Evolutionary conservation across 768 basidiomycete genomes (phyloP), one percentile per base, ranked within the genome.

Genomic region (Tephrocybe sp.): DNA sequence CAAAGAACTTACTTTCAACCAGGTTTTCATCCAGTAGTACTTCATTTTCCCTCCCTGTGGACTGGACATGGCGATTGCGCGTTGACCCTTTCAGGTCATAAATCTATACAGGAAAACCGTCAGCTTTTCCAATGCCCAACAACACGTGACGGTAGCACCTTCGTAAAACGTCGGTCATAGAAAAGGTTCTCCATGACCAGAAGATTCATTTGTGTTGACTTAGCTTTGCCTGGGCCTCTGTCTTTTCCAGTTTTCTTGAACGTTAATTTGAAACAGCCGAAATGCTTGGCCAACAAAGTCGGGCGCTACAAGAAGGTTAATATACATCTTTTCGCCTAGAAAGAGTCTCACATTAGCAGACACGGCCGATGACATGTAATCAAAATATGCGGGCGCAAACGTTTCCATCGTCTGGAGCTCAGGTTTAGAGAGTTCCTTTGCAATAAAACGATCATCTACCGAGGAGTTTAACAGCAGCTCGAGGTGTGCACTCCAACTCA

Each of bases 111-210:
- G 30, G 35, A 16, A 30, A 31, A 32, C 46, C 16, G 2, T 42
- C 35, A 26, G 36, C 39, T 5, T 32, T 11, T 5, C 8, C 5
- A 48, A 20, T 22, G 31, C 1, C 3, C 11, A n/a, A 16, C 22
- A 9, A 3, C n/a, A 43, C 13, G 10, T 20, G 31, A 12, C 19
- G 17, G 32, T 12, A 34, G n/a, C 60, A 91, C 92, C 78, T 88
- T 92, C 3, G 87, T 84, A 61, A 98, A 96, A 10, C 87, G 82
- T 49, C 91, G 80, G 56, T 95, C 91, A 66, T 97, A 95, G 64
- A 98, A 97, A 9, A 96, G 73, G 61, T 95, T 99, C 70, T 99
- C 97, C 96, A 98, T 98, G 43, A 99, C 91, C 33, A 98, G 72
- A 17, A 99, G 74, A 61, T 97, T 97, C 91, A 98, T 95, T 58